Conservation (phyloP, 2,329 filamentous ascomycete species). For the Exophiala mesophila region DNA sequence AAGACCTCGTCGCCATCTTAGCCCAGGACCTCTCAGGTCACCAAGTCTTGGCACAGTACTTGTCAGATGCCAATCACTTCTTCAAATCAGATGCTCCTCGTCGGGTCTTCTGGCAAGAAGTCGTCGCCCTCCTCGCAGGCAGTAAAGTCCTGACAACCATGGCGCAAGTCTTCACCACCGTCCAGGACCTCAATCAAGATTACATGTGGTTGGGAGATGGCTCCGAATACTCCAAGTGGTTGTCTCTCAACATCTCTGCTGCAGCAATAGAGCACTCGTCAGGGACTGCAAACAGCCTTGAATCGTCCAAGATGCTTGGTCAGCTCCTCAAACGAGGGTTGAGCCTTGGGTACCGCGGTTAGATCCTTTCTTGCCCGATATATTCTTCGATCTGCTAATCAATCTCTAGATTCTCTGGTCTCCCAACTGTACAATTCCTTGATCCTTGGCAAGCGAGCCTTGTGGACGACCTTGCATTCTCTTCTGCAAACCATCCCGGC, state of each 20-base stretch:
- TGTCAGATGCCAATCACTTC: constrained; percentile 36
- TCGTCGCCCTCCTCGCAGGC: constrained; percentile 54
- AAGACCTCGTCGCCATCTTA: constrained; percentile 34
- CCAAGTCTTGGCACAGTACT: constrained; percentile 11
- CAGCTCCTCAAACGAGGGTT: constrained; percentile 56
- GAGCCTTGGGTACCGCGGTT: constrained; percentile 69
- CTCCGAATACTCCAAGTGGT: constrained; percentile 63
- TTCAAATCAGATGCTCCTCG: constrained; percentile 32
- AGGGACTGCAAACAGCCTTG: constrained; percentile 21
- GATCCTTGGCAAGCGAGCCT: constrained; percentile 30
- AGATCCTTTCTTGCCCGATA: too few species aligned
- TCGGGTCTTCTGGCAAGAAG: constrained; percentile 57
- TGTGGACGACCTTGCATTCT: constrained; percentile 31
- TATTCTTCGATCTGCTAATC: too few species aligned
- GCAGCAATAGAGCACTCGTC: constrained; percentile 41
- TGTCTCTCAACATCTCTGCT: constrained; percentile 58
- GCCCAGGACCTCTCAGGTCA: constrained; percentile 29
- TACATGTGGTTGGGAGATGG: constrained; percentile 61
- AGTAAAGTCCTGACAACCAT: constrained; percentile 55
- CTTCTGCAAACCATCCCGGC: constrained; percentile 42
- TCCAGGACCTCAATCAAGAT: constrained; percentile 29
- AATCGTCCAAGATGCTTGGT: constrained; percentile 34
- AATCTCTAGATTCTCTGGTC: constrained; percentile 41
- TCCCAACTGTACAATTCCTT: constrained; percentile 37
- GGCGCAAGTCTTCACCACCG: constrained; percentile 50